Evolutionary conservation across 2,329 filamentous ascomycete genomes (phyloP), one percentile per base, ranked within the genome.

Genomic region (Akanthomyces dipterigenus): DNA sequence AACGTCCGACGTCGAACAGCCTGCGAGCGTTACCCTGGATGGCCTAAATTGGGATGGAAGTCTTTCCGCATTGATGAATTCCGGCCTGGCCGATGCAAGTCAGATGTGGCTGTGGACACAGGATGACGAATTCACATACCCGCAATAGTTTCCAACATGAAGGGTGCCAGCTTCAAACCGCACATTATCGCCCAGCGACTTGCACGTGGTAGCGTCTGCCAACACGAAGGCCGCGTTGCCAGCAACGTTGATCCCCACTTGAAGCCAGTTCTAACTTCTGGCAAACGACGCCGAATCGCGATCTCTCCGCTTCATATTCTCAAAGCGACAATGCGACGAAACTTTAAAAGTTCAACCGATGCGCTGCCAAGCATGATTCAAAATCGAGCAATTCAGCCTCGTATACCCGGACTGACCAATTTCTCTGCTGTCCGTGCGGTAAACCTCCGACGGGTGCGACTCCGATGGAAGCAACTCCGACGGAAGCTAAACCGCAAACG

Each of bases 41-140:
- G 46, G 54, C 12, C 42, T 63, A 5, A 24, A 63, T 11, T 63
- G 56, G 56, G 50, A 55, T 55, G 56, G 34, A 24, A 56, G 51
- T 34, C 50, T 60, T 12, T 60, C 56, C 3, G 55, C 55, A 9
- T 36, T 63, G n/a, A 54, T 55, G 48, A 55, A 62, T 11, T 54
- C 31, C 40, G 61, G 49, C 8, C 26, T 62, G 16, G 49, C 46
- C 26, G 61, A 62, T 18, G 61, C 61, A 9, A 60, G 61, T 16
- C 61, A 62, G 22, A 36, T 63, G 36, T 63, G 55, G 56, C 34
- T 63, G 5, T 63, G 61, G 61, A 34, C 55, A 18, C 43, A 60
- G n/a, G 20, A 61, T 9, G 43, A 60, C 22, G 48, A 34, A 24
- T 38, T 54, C 14, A 5, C 40, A 22, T 59, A 36, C 36, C 40